phyloP scores from a whole-genome alignment of 306 rosid species.

The Senna siamea region DNA sequence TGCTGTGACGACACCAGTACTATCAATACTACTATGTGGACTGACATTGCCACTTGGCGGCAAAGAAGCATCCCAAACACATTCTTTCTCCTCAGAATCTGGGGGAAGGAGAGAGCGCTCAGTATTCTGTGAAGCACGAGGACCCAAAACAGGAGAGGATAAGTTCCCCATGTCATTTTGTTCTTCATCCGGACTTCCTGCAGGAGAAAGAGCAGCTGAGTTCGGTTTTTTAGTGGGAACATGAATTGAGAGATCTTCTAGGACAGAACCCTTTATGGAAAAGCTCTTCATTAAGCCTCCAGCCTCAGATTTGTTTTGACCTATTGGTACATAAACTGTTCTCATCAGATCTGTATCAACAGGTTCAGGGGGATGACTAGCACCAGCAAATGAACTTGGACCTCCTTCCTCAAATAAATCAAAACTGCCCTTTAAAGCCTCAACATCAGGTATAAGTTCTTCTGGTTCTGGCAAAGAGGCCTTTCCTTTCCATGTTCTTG shows the following conservation, averaged over 20 bases:
- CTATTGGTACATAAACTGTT: constrained; percentile 76
- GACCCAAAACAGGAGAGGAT: constrained; percentile 60
- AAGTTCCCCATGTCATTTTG: constrained; percentile 54
- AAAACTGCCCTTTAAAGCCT: constrained; percentile 56
- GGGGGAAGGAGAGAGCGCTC: constrained; percentile 66
- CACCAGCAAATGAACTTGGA: constrained; percentile 85
- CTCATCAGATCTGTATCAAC: constrained; percentile 89
- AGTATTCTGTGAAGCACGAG: constrained; percentile 69
- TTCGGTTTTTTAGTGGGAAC: constrained; percentile 69
- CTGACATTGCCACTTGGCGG: constrained; percentile 99
- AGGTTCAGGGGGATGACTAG: constrained; percentile 98
- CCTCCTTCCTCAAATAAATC: constrained; percentile 70
- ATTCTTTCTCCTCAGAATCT: constrained; percentile 91
- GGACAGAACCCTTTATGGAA: constrained; percentile 78
- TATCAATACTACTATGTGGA: constrained; percentile 95
- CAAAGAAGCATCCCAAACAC: constrained; percentile 99
- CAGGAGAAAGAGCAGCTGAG: constrained; percentile 60
- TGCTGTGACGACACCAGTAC: constrained; percentile 85
- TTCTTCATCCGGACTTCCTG: constrained; percentile 70
- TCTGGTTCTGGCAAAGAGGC: constrained; percentile 60
- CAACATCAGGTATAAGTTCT: constrained; percentile 55
- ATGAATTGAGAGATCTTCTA: constrained; percentile 82
- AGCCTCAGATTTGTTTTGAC: constrained; percentile 74
- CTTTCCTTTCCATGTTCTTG: constrained; percentile 63
- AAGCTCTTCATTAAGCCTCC: constrained; percentile 79